These are phyloP conservation scores for Daldinia decipiens DNA, from an alignment of 495 filamentous ascomycete genomes.

Conservation along the genomic window DNA sequence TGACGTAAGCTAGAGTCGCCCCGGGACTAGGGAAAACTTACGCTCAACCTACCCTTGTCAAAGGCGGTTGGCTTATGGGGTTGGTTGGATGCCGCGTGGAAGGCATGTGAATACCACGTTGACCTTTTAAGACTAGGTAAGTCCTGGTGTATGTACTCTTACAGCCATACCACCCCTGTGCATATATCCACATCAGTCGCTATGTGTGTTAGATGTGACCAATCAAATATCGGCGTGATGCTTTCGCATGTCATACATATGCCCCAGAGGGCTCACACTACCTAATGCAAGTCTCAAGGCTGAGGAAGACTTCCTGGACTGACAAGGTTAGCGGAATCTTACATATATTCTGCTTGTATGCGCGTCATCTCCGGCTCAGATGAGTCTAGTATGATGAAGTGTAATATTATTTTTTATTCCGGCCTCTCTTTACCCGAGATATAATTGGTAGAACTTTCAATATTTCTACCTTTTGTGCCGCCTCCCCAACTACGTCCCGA, in stretches of 20 bases:
- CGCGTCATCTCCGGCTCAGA: not conserved
- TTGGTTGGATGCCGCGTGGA: not conserved
- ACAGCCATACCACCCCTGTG: not conserved
- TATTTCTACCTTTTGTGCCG: not conserved
- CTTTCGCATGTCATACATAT: not conserved
- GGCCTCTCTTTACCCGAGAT: conserved; percentile 1
- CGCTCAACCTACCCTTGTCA: not conserved
- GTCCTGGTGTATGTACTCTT: not conserved
- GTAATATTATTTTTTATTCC: not conserved
- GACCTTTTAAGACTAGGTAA: not conserved
- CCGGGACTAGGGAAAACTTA: not conserved
- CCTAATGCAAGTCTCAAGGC: too few relatives aligned
- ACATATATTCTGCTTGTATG: not conserved
- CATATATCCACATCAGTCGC: conserved; percentile 1
- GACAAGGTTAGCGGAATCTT: not conserved
- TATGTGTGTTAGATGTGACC: not conserved
- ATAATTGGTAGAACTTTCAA: not conserved
- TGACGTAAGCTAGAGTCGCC: not conserved
- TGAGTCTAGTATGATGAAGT: not conserved
- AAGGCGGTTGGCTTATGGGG: not conserved
- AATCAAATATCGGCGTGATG: not conserved
- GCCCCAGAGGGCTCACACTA: not conserved
- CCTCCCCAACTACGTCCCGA: not conserved
- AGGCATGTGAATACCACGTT: conserved; percentile 2
- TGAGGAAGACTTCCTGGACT: too few relatives aligned